phyloP scores from a whole-genome alignment of 2,329 filamentous ascomycete genomes.

The Ophiognomonia clavigignenti-juglandacearum region DNA sequence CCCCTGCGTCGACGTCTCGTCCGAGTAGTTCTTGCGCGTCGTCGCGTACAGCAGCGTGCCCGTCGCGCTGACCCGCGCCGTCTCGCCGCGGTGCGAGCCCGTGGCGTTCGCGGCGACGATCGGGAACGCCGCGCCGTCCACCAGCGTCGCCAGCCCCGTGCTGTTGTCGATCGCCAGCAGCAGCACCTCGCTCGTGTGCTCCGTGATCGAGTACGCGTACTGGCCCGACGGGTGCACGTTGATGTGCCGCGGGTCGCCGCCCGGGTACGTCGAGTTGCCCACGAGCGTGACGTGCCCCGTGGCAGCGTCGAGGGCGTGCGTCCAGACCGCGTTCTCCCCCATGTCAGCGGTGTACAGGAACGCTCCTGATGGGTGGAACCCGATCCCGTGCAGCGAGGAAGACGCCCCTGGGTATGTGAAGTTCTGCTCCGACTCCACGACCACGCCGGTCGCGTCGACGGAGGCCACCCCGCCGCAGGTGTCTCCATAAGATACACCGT shows the following conservation, averaged over 20 bases:
- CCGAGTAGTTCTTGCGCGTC: background rate
- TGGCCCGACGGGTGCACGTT: constrained; percentile 13
- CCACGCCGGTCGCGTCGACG: constrained; percentile 11
- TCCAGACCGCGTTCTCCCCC: constrained; percentile 19
- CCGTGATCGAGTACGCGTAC: constrained; percentile 19
- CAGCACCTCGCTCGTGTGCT: constrained; percentile 15
- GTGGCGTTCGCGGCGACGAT: background rate
- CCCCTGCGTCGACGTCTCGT: background rate
- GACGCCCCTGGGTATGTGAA: constrained; percentile 17
- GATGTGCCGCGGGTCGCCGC: constrained; percentile 17
- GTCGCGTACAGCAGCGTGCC: background rate
- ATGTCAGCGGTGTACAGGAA: constrained; percentile 20
- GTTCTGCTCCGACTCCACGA: constrained; percentile 4
- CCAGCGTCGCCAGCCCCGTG: background rate
- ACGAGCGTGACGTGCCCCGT: constrained; percentile 9
- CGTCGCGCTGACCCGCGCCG: background rate
- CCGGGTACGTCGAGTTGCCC: background rate
- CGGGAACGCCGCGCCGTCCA: background rate
- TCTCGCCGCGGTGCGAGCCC: background rate
- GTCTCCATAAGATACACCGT: constrained; percentile 14
- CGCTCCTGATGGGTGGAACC: constrained; percentile 3
- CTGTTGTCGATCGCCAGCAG: constrained; percentile 11
- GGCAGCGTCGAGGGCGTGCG: constrained; percentile 11
- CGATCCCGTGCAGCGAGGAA: constrained; percentile 18
- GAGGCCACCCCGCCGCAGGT: constrained; percentile 19